Evolutionary conservation across 2,329 filamentous ascomycete genomes (phyloP).

Genomic region (Phaeosphaeriaceae sp.): DNA sequence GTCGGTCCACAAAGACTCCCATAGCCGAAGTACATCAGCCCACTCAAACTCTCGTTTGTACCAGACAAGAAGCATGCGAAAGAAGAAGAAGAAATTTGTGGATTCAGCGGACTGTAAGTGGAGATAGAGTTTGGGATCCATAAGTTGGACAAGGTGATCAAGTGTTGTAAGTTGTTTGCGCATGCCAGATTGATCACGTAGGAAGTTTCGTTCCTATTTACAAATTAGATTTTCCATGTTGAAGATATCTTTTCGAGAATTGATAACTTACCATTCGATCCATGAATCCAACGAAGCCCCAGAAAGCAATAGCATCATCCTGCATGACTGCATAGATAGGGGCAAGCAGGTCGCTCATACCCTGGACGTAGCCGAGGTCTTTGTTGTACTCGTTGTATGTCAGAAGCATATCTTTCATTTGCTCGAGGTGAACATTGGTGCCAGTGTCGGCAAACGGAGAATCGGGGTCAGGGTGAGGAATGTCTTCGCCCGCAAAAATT

Average conservation of each 20-base stretch:
- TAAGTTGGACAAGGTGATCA: slow-evolving; percentile 93
- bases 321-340: slow-evolving; percentile 97
- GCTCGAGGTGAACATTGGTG: slow-evolving; percentile 96
- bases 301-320: slow-evolving; percentile 95
- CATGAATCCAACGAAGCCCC: slow-evolving; percentile 97
- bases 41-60: slow-evolving; percentile 97
- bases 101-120: slow-evolving; percentile 90
- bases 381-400: slow-evolving; percentile 99
- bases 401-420: slow-evolving; percentile 98
- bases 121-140: slow-evolving; percentile 92
- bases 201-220: slow-evolving; percentile 81
- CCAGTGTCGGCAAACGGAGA: slow-evolving; percentile 92
- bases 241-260: background rate
- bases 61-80: slow-evolving; percentile 98
- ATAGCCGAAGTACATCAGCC: slow-evolving; percentile 82
- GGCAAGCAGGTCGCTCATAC: slow-evolving; percentile 95
- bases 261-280: slow-evolving; percentile 73
- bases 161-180: slow-evolving; percentile 86
- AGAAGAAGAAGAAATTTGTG: slow-evolving; percentile 99
- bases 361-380: slow-evolving; percentile 94
- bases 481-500: slow-evolving; percentile 96
- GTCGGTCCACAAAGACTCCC: slow-evolving; percentile 96
- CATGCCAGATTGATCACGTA: slow-evolving; percentile 97
- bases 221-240: slow-evolving; percentile 8
- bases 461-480: slow-evolving; percentile 92